Percentiles rank a stretch among this genome's conserved stretches.
Conservation (phyloP, 805 yeast species). For the Lipomyces yamadae region DNA sequence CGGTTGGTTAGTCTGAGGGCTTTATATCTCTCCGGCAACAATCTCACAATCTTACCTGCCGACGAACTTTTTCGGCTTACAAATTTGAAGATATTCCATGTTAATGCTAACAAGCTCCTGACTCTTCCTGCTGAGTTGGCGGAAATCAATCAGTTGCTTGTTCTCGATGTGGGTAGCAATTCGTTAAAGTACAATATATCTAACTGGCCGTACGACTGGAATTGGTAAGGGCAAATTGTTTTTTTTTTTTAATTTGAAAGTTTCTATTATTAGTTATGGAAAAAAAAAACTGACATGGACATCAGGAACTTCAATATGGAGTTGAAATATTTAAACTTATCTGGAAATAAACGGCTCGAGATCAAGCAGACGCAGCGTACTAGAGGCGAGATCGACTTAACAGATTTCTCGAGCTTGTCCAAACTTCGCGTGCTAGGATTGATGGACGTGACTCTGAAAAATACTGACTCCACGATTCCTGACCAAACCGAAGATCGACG, state of each 20-base stretch:
- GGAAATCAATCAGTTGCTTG: slow-evolving; percentile 63
- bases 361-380: slow-evolving; percentile 62
- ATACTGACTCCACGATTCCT: slow-evolving; percentile 83
- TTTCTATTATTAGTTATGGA: background rate
- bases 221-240: slow-evolving; percentile 58
- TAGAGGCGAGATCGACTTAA: slow-evolving; percentile 48
- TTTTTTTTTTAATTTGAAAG: no score
- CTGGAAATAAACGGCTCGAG: slow-evolving; percentile 91
- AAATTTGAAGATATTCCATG: slow-evolving; percentile 62
- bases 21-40: slow-evolving; percentile 82
- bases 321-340: slow-evolving; percentile 79
- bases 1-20: slow-evolving; percentile 62
- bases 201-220: slow-evolving; percentile 97
- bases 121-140: slow-evolving; percentile 89
- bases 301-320: slow-evolving; percentile 65
- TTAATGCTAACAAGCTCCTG: slow-evolving; percentile 84
- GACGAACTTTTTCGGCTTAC: slow-evolving; percentile 76
- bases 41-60: slow-evolving; percentile 75
- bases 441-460: slow-evolving; percentile 83
- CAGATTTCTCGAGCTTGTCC: slow-evolving; percentile 74
- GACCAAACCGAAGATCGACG: slow-evolving; percentile 84
- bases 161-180: slow-evolving; percentile 89
- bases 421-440: slow-evolving; percentile 77
- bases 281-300: background rate
- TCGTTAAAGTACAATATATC: slow-evolving; percentile 88